Evolutionary conservation across 1,139 yeast species (phyloP), one percentile per base, ranked within the genome.

Genomic region (Blastobotrys capitulatus): DNA sequence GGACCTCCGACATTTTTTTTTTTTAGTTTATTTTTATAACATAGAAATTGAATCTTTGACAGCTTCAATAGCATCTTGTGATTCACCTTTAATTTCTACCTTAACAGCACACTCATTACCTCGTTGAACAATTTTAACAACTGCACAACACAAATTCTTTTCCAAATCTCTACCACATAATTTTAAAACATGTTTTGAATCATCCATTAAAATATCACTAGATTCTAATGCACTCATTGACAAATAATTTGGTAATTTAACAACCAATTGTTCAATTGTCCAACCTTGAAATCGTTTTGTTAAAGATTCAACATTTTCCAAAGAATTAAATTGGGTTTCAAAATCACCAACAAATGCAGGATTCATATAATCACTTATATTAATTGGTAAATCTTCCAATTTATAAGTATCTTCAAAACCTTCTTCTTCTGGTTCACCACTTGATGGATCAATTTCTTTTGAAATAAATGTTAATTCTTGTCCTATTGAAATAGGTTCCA

Each of bases 341-440:
- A 90, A 90, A 69, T 82, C 80, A 49, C 94, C 87, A 56, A 85
- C 79, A 66, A 81, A 89, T 31, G 88, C 75, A 48, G 96, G 95
- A 49, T 72, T 69, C 50, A 89, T 75, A 68, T 83, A 92, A 66
- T 89, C 97, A 44, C 96, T 96, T 13, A 94, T 85, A 37, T 72
- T 72, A 49, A 92, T 65, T 53, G 80, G 83, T 64, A 90, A 74
- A 55, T 85, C 85, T 66, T 90, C 97, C 57, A 92, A 79, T 65
- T 85, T 94, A 69, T 90, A 92, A 68, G 89, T 96, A 67, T 92
- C 98, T 53, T 86, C 84, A 78, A 84, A 88, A 2, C 96, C 97
- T 60, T 86, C 95, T 50, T 87, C 96, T 50, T 87, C 96, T 50
- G 87, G 82, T 56, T 74, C 80, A 34, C 84, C 83, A 22, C 89